phyloP scores from a whole-genome alignment of 148 eudicot genomes.

The Spergularia marina region DNA sequence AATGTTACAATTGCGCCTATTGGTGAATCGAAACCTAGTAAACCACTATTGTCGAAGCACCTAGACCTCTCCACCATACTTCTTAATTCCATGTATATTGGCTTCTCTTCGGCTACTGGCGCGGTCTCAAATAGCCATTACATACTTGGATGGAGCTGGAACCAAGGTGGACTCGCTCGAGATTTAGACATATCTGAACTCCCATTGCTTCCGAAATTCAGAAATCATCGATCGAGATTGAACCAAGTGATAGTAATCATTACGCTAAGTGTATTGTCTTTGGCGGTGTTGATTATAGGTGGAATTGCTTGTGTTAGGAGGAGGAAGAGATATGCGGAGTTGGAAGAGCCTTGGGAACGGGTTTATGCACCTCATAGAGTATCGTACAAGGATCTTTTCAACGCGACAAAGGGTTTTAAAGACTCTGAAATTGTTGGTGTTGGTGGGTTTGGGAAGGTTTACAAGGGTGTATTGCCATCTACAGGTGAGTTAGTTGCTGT shows the following conservation, averaged over 20 bases:
- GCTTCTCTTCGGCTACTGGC: slow-evolving; percentile 21
- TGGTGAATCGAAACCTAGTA: slow-evolving; percentile 20
- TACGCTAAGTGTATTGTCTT: background rate
- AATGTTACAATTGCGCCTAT: slow-evolving; percentile 23
- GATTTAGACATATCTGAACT: slow-evolving; percentile 24
- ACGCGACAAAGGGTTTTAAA: slow-evolving; percentile 39
- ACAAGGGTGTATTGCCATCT: slow-evolving; percentile 31
- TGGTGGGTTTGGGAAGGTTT: slow-evolving; percentile 43
- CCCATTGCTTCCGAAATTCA: slow-evolving; percentile 23
- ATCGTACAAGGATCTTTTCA: slow-evolving; percentile 31
- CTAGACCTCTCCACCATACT: slow-evolving; percentile 23
- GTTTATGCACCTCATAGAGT: slow-evolving; percentile 15
- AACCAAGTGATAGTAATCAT: background rate
- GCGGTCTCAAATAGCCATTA: slow-evolving; percentile 10
- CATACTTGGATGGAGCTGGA: slow-evolving; percentile 32
- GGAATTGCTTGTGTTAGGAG: slow-evolving; percentile 8
- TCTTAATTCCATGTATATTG: slow-evolving; percentile 23
- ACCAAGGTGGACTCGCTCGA: slow-evolving; percentile 28
- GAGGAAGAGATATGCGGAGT: slow-evolving; percentile 23
- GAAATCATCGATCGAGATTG: background rate
- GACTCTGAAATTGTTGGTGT: slow-evolving; percentile 30
- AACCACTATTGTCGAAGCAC: slow-evolving; percentile 15
- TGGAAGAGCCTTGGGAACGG: slow-evolving; percentile 28
- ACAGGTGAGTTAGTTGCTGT: slow-evolving; percentile 24
- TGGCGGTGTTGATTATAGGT: background rate